These are phyloP conservation scores for Dactylellina haptotyla DNA, from an alignment of 2,329 filamentous ascomycete genomes.

Conservation along the genomic window DNA sequence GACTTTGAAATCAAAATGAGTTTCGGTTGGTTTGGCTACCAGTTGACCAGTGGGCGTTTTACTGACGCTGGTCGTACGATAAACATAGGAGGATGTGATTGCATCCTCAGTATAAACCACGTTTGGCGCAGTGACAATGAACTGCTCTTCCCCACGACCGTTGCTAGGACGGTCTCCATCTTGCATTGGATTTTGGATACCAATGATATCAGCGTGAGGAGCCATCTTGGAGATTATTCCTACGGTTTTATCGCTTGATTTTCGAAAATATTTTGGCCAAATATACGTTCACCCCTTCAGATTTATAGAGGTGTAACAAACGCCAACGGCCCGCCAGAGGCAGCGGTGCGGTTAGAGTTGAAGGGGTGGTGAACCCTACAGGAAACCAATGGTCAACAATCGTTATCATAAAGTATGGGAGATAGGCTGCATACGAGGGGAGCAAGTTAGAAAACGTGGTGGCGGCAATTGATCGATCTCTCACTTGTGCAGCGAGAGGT, in stretches of 20 bases:
- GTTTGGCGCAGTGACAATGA: constrained; percentile 90
- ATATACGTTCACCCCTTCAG: background rate
- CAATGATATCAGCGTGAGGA: constrained; percentile 76
- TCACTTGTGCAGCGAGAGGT: constrained; percentile 47
- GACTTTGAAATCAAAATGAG: constrained; percentile 95
- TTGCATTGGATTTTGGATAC: constrained; percentile 65
- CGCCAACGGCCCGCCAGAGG: constrained; percentile 77
- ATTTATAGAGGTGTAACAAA: constrained; percentile 35
- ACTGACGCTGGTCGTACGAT: constrained; percentile 88
- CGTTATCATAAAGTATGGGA: constrained; percentile 25
- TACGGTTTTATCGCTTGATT: background rate
- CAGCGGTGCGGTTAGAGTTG: constrained; percentile 93
- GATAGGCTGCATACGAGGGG: constrained; percentile 78
- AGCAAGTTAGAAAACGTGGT: constrained; percentile 99
- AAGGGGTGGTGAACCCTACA: constrained; percentile 90
- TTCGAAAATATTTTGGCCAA: background rate
- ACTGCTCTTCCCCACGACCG: constrained; percentile 61
- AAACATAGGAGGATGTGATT: constrained; percentile 94
- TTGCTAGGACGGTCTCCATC: constrained; percentile 68
- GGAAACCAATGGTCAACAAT: constrained; percentile 38
- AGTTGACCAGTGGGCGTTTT: constrained; percentile 77
- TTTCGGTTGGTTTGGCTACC: constrained; percentile 86
- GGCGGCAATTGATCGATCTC: constrained; percentile 65
- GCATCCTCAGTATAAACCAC: constrained; percentile 87
- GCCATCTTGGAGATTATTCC: constrained; percentile 73